Percentiles rank a stretch among this genome's conserved stretches.
Conservation (phyloP, 768 basidiomycete species). For the Dentipellis fragilis region DNA sequence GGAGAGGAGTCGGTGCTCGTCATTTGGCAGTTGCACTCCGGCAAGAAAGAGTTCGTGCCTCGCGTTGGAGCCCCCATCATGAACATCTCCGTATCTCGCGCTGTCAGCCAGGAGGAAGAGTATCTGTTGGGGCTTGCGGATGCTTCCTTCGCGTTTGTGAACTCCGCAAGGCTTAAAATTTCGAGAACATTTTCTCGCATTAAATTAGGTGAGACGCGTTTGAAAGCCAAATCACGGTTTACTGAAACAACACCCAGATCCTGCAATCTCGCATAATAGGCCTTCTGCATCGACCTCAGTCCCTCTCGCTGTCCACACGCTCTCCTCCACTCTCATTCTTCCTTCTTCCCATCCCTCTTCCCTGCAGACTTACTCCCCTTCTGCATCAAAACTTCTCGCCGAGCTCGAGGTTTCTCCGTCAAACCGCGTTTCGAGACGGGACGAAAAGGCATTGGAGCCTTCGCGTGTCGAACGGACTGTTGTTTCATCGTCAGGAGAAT, state of each 20-base stretch:
- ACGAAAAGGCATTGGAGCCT: slow-evolving; percentile 67
- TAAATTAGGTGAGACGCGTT: slow-evolving; percentile 51
- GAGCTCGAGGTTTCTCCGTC: slow-evolving; percentile 93
- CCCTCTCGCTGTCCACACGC: slow-evolving; percentile 70
- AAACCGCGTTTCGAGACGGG: slow-evolving; percentile 77
- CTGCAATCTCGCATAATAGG: slow-evolving; percentile 23
- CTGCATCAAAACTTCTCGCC: slow-evolving; percentile 56
- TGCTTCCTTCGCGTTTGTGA: slow-evolving; percentile 70
- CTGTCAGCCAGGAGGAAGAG: slow-evolving; percentile 60
- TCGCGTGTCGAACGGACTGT: slow-evolving; percentile 62
- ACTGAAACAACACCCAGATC: slow-evolving; percentile 20
- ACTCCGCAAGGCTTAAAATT: slow-evolving; percentile 61
- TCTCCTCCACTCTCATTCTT: slow-evolving; percentile 69
- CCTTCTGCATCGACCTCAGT: slow-evolving; percentile 32
- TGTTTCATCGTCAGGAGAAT: slow-evolving; percentile 61
- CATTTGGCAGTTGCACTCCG: slow-evolving; percentile 88
- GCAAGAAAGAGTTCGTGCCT: slow-evolving; percentile 86
- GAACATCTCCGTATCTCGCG: slow-evolving; percentile 49
- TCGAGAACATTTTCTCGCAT: slow-evolving; percentile 65
- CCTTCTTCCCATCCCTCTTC: slow-evolving; percentile 94
- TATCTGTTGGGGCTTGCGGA: slow-evolving; percentile 79
- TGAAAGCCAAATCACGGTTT: slow-evolving; percentile 2
- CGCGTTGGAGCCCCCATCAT: slow-evolving; percentile 82
- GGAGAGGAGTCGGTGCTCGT: slow-evolving; percentile 96
- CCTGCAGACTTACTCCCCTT: slow-evolving; percentile 82